Evolutionary conservation across 768 basidiomycete genomes (phyloP).

Genomic region (Tylopilus balloui): DNA sequence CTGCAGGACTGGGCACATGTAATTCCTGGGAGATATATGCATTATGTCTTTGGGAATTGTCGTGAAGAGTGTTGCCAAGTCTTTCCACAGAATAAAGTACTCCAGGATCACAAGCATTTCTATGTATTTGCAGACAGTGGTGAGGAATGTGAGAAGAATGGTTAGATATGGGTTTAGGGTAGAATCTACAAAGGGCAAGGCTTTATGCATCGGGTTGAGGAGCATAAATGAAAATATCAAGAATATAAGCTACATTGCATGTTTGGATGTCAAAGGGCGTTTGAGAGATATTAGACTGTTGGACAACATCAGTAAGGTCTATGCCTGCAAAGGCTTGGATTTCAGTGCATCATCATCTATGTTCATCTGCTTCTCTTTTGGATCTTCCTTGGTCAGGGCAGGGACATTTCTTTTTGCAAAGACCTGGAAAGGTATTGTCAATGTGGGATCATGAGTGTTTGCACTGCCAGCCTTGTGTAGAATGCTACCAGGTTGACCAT

Average conservation of each 20-base stretch:
- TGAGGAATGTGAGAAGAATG: slow-evolving; percentile 82
- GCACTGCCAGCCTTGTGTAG: slow-evolving; percentile 57
- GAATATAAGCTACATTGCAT: slow-evolving; percentile 77
- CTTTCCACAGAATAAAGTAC: slow-evolving; percentile 79
- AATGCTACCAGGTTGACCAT: slow-evolving; percentile 70
- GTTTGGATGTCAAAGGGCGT: slow-evolving; percentile 61
- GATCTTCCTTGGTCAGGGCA: slow-evolving; percentile 31
- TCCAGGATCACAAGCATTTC: slow-evolving; percentile 62
- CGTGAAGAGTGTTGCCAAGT: slow-evolving; percentile 62
- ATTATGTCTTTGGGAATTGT: slow-evolving; percentile 50
- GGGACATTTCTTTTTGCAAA: slow-evolving; percentile 44
- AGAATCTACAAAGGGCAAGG: slow-evolving; percentile 50
- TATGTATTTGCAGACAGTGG: slow-evolving; percentile 65
- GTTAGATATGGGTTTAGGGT: slow-evolving; percentile 84
- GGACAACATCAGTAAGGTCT: slow-evolving; percentile 26
- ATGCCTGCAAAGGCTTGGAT: slow-evolving; percentile 17
- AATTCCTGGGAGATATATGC: slow-evolving; percentile 47
- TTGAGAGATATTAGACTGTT: slow-evolving; percentile 39
- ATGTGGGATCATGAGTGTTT: slow-evolving; percentile 37
- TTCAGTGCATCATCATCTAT: slow-evolving; percentile 49
- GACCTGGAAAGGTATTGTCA: slow-evolving; percentile 40
- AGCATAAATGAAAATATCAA: slow-evolving; percentile 71
- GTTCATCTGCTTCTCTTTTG: slow-evolving; percentile 58
- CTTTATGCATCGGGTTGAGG: slow-evolving; percentile 53
- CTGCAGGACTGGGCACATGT: slow-evolving; percentile 24